Evolutionary conservation across 257 asterid genomes (phyloP).

Genomic region (Solanum tarijense): DNA sequence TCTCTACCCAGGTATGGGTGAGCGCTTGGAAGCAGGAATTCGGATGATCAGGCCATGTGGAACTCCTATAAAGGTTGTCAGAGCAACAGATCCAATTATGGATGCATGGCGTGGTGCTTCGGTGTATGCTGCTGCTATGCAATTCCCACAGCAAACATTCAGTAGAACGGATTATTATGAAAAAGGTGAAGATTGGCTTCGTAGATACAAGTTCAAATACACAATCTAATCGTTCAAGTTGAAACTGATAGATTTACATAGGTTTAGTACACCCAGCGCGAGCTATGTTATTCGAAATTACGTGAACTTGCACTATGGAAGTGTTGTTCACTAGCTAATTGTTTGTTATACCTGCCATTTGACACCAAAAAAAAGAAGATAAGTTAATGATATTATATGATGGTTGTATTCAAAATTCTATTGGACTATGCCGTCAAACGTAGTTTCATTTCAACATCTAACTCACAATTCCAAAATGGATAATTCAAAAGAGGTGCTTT

Average conservation of each 20-base stretch:
- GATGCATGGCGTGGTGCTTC: conserved; percentile 99
- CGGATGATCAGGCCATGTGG: conserved; percentile 81
- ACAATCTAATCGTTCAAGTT: conserved; percentile 20
- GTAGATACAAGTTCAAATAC: conserved; percentile 51
- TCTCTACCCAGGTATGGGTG: conserved; percentile 65
- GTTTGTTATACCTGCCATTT: background rate
- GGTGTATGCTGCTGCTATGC: conserved; percentile 44
- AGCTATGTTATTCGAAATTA: background rate
- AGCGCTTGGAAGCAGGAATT: conserved; percentile 78
- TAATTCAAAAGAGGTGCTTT: background rate
- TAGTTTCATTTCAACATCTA: background rate
- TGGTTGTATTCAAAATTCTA: background rate
- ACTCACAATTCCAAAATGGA: background rate
- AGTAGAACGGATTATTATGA: conserved; percentile 76
- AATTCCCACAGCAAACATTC: conserved; percentile 61
- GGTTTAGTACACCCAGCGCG: background rate
- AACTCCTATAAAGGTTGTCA: conserved; percentile 45
- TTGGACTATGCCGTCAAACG: background rate
- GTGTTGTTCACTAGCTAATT: background rate
- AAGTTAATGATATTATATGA: background rate
- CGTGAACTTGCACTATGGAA: background rate
- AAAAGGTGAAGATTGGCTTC: conserved; percentile 90
- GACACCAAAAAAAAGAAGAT: background rate
- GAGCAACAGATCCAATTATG: conserved; percentile 57
- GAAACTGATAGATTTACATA: background rate